A percentile compares a stretch with the other conserved stretches of the same genome.
Conservation (phyloP, 2,329 filamentous ascomycete species). For the Magnaporthiopsis incrustans region DNA sequence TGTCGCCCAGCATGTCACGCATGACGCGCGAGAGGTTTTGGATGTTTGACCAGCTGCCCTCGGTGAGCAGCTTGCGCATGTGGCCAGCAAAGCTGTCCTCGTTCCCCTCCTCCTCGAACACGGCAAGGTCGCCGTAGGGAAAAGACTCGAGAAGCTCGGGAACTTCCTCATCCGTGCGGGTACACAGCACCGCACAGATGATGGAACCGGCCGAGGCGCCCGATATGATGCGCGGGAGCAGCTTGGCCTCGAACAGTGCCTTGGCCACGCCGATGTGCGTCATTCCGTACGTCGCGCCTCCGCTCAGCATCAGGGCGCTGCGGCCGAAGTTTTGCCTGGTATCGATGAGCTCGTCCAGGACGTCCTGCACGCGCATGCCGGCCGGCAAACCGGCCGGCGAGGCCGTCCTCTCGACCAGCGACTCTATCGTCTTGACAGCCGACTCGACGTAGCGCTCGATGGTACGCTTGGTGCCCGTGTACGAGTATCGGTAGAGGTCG, state of each 20-base stretch:
- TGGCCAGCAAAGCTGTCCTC: slow-evolving; percentile 60
- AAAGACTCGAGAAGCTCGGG: slow-evolving; percentile 61
- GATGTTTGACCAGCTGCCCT: slow-evolving; percentile 80
- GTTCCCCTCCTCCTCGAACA: slow-evolving; percentile 60
- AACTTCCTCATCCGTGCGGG: slow-evolving; percentile 70
- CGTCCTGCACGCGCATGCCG: slow-evolving; percentile 47
- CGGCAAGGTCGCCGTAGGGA: slow-evolving; percentile 69
- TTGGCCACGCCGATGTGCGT: slow-evolving; percentile 85
- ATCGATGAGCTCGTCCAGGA: slow-evolving; percentile 61
- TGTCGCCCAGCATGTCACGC: slow-evolving; percentile 70
- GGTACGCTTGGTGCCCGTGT: slow-evolving; percentile 77
- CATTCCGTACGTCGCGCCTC: slow-evolving; percentile 86
- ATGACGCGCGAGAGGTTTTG: slow-evolving; percentile 74
- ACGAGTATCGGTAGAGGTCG: slow-evolving; percentile 73
- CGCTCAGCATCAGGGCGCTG: slow-evolving; percentile 73
- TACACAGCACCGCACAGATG: slow-evolving; percentile 72
- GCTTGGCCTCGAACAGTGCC: slow-evolving; percentile 62
- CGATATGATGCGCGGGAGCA: slow-evolving; percentile 80
- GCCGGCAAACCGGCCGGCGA: slow-evolving; percentile 38
- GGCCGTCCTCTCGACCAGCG: slow-evolving; percentile 51
- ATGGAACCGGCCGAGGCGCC: slow-evolving; percentile 85
- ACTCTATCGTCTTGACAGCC: slow-evolving; percentile 64
- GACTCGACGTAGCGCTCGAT: slow-evolving; percentile 85
- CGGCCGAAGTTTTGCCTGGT: slow-evolving; percentile 77
- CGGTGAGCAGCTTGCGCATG: slow-evolving; percentile 65